Base-by-base conservation (phyloP, 768 basidiomycete genomes). In the Tylopilus sp. region DNA sequence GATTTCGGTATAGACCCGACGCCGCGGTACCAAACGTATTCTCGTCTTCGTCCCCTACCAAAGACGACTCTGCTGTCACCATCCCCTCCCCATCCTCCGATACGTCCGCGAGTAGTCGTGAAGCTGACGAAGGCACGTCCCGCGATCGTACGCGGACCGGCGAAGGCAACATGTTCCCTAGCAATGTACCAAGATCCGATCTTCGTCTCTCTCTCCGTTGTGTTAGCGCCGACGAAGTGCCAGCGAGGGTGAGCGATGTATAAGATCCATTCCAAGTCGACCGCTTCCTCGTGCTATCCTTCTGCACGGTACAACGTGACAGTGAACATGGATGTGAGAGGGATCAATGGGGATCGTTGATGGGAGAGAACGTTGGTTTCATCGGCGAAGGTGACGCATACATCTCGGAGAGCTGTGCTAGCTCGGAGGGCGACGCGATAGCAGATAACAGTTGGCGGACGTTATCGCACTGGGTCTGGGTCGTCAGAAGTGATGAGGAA, bases 331-430 rank as follows among this genome's bases (percentile, higher is more conserved):
- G 67, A 50, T 76, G 68, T 54, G 82, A 80, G 56, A 78, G 73
- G 0, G 79, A 81, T 49, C 78, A 75, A 36, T 67, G 56, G 17
- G 76, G 34, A 50, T 66, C 58, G 8, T 17, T 34, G 60, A 64
- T 56, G 54, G 61, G 56, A 11, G 61, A 40, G 21, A 69, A 71
- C 3, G 60, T 59, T 19, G 58, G 38, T 48, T 62, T 67, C 43
- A 60, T 55, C 4, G 87, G 86, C 0, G 86, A 88, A 0, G 89
- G 80, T 6, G 91, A 90, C 0, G 89, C 88, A 67, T 93, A 93
- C 91, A 93, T 93, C 70, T 90, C 90, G 12, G 87, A 75, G 12
- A 93, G 76, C 63, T 89, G 90, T 11, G 85, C 77, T n/a, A 91
- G 74, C 58, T 88, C 84, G 14, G 78, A 66, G 8, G 87, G 85